Conservation (phyloP, 2,329 filamentous ascomycete species). For the Plectosphaerella cucumerina region DNA sequence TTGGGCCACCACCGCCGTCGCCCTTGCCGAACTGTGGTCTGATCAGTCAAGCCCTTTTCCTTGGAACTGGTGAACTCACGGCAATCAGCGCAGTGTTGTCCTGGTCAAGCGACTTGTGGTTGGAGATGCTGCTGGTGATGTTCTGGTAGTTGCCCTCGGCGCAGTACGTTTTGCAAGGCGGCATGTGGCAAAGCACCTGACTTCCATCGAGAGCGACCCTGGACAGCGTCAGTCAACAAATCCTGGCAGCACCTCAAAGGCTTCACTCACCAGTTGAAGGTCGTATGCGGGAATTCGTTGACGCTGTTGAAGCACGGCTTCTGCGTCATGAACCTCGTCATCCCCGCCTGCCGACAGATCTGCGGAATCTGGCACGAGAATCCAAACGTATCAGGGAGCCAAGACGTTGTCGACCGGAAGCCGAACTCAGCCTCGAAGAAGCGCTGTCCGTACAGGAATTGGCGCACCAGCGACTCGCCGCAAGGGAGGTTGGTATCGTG, state of each 20-base stretch:
- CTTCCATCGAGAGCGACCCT: conserved; percentile 60
- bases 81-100: conserved; percentile 58
- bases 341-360: conserved; percentile 60
- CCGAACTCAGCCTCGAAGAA: conserved; percentile 66
- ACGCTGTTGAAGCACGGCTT: conserved; percentile 73
- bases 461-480: conserved; percentile 62
- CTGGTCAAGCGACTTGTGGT: conserved; percentile 65
- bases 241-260: too few relatives aligned
- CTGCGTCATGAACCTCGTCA: conserved; percentile 66
- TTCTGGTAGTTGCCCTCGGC: conserved; percentile 63
- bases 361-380: conserved; percentile 66
- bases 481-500: conserved; percentile 67
- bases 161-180: conserved; percentile 63
- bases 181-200: conserved; percentile 67
- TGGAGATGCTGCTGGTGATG: conserved; percentile 57
- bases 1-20: conserved; percentile 64
- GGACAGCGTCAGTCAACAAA: not conserved
- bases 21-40: conserved; percentile 54
- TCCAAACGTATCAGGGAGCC: conserved; percentile 67
- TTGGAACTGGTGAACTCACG: conserved; percentile 25
- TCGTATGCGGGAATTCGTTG: conserved; percentile 69
- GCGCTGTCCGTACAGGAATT: conserved; percentile 64
- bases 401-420: conserved; percentile 60
- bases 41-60: not conserved
- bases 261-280: conserved; percentile 55